Evolutionary conservation across 805 yeast species (phyloP).

Genomic region (Kuraishia hungarica): DNA sequence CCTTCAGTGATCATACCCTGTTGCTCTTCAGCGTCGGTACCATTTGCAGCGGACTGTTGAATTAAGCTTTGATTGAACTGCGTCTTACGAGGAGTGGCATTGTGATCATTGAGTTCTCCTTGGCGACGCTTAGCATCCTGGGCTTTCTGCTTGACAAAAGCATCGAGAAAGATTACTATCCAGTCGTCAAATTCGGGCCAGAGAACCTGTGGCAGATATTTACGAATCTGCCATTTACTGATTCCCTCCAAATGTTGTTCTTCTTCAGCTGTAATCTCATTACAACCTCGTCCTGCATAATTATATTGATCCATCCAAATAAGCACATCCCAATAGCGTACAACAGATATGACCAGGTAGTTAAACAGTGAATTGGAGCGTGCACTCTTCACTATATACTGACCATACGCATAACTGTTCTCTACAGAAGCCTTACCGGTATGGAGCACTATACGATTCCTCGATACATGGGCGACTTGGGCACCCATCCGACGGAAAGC

Average conservation of each 20-base stretch:
- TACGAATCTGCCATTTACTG: slow-evolving; percentile 71
- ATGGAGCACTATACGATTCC: slow-evolving; percentile 62
- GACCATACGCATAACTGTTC: slow-evolving; percentile 86
- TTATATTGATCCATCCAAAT: slow-evolving; percentile 93
- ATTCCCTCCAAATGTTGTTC: slow-evolving; percentile 38
- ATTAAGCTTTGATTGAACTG: slow-evolving; percentile 52
- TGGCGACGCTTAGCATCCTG: slow-evolving; percentile 17
- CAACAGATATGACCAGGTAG: slow-evolving; percentile 66
- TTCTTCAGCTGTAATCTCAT: slow-evolving; percentile 33
- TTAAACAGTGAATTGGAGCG: slow-evolving; percentile 77
- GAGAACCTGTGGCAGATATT: slow-evolving; percentile 64
- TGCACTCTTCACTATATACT: slow-evolving; percentile 69
- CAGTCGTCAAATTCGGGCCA: slow-evolving; percentile 85
- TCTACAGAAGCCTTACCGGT: slow-evolving; percentile 76
- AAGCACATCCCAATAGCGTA: slow-evolving; percentile 84
- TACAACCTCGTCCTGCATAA: slow-evolving; percentile 64
- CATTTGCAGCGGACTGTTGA: slow-evolving; percentile 21
- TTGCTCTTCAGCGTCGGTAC: slow-evolving; percentile 6
- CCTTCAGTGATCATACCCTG: slow-evolving; percentile 25
- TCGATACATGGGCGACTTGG: slow-evolving; percentile 66
- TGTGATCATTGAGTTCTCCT: slow-evolving; percentile 3
- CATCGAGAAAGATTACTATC: slow-evolving; percentile 68
- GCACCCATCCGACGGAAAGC: slow-evolving; percentile 81
- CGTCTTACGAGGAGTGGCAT: slow-evolving; percentile 54
- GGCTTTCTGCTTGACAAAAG: slow-evolving; percentile 48